Base-by-base conservation (phyloP, 805 yeast genomes). In the Candida endomychidarum region DNA sequence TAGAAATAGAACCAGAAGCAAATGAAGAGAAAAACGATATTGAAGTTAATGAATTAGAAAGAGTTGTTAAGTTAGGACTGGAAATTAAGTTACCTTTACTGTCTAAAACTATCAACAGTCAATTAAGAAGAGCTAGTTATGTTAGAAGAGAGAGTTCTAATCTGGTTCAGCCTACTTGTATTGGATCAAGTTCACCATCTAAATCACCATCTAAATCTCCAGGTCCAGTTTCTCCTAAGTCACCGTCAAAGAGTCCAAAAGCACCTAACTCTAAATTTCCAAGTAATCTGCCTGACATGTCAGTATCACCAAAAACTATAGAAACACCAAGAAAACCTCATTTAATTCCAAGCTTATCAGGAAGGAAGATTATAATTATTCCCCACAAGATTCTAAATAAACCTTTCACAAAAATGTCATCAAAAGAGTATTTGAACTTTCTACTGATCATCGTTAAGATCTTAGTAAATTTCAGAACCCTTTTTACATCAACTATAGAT, bases 351-450 rank as follows among this genome's bases (percentile, higher is more conserved):
- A 29, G 35, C 10, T 12, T 40, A 3, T 31, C 47, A 8, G 49
- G 46, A 2, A 58, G 59, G 40, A 58, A 54, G 41, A 47, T 63
- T 18, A 59, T 67, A 8, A 57, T 69, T 7, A 60, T 68, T 5
- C 74, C 75, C 1, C 74, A 69, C 43, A 60, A 60, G 43, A 65
- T 69, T n/a, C 54, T 69, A 31, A 61, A 56, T 42, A 65, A 66
- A 37, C 73, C 74, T 9, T 63, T 69, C 44, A 53, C 61, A 23
- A 62, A 62, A 39, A 52, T 69, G 21, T 51, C 64, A 18, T 53
- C 64, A 12, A 58, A 58, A 38, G 74, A 69, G 43, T 67, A 62
- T 41, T 50, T 67, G 34, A 54, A 52, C 41, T 67, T 69, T 39
- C 51, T 69, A 5, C 56, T 61, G 46, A 46, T 67, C 0, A 52